phyloP scores from a whole-genome alignment of 202 grass and related monocot species.

The Saccharum hybrid region DNA sequence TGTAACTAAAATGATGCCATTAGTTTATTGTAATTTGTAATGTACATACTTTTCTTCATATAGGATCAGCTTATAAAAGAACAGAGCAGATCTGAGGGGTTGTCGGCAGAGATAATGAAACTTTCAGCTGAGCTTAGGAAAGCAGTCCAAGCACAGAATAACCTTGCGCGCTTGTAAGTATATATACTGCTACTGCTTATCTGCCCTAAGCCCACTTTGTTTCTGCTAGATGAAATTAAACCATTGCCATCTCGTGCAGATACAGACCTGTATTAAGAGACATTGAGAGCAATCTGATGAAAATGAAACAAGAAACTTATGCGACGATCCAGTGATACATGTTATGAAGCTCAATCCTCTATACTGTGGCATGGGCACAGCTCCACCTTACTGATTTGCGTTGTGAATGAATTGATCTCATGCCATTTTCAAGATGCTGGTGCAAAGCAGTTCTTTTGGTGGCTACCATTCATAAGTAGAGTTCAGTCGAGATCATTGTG shows the following conservation, averaged over 20 bases:
- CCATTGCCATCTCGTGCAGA: conserved; percentile 54
- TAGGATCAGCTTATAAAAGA: conserved; percentile 82
- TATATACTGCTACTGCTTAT: conserved; percentile 24
- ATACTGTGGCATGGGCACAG: conserved; percentile 19
- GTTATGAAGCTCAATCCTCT: conserved; percentile 20
- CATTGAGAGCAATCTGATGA: conserved; percentile 85
- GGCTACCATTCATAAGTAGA: not conserved
- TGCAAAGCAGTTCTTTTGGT: not conserved
- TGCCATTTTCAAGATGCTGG: conserved; percentile 4
- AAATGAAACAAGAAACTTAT: conserved; percentile 99
- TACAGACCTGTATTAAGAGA: conserved; percentile 84
- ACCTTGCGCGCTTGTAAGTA: conserved; percentile 73
- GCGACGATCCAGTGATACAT: conserved; percentile 56
- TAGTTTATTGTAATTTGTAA: conserved; percentile 14
- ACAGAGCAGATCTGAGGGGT: conserved; percentile 69
- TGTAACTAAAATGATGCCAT: conserved; percentile 24
- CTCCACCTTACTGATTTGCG: not conserved
- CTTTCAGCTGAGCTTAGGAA: conserved; percentile 81
- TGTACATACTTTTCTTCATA: conserved; percentile 18
- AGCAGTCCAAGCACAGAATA: conserved; percentile 70
- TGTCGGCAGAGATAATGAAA: conserved; percentile 78
- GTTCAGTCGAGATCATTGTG: conserved; percentile 29
- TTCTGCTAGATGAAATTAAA: conserved; percentile 21
- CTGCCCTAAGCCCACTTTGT: not conserved
- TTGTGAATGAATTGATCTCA: not conserved